Evolutionary conservation across 2,329 filamentous ascomycete genomes (phyloP), one percentile per base, ranked within the genome.

Genomic region (Claviceps capensis): DNA sequence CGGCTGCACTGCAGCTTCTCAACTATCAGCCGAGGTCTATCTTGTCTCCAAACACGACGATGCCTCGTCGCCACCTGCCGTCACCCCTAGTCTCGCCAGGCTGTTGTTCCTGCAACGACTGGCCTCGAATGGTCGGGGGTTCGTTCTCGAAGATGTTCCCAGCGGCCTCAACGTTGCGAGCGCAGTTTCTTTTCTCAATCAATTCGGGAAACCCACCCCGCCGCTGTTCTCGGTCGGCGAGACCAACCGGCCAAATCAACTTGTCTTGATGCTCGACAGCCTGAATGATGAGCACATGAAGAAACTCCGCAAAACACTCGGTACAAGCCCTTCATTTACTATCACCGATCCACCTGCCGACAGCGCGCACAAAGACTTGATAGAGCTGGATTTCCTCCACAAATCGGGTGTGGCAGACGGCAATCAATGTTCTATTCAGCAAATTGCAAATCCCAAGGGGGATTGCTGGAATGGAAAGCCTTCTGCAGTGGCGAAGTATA

Each of bases 201-300:
- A 69, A 48, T 85, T 80, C 63, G 82, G 81, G 55, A 78, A 75
- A 55, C 61, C 68, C 34, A 65, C 74, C 6, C 58, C 67, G 51
- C 63, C 71, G 19, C 67, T 86, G 37, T 81, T 86, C 58, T 52
- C 63, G 4, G 61, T 66, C 43, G 55, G 57, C 11, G 57, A 61
- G 17, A 61, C 66, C 48, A 57, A 55, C 50, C 57, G 57, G 40
- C 70, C 73, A 5, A 69, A 66, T 50, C 81, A 86, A 64, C 71
- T 85, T 41, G 66, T 85, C 26, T 67, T 84, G 49, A 65, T 80
- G 58, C 68, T 84, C 49, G 75, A 83, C 61, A 78, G 81, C 60
- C 69, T 77, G 65, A 73, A 70, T 17, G 58, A 68, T 16, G 61
- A 70, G 43, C 72, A 75, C 47, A 68, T 72, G 49, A 68, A 72